Evolutionary conservation across 169 alveolate genomes (phyloP).

Genomic region (Cryptosporidium canis): DNA sequence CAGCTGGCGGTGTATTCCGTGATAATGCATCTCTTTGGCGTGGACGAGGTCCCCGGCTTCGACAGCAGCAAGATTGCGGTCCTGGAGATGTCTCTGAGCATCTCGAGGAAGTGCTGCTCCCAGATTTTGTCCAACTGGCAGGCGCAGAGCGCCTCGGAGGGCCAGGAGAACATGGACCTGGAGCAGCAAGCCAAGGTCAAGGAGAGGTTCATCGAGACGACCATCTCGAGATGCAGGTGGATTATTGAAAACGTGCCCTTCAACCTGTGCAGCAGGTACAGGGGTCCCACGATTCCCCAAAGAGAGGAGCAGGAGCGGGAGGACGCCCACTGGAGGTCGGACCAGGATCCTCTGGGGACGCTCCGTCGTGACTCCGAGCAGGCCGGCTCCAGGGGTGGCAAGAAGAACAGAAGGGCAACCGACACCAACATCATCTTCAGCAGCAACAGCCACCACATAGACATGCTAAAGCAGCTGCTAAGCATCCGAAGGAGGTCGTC

Average conservation of each 20-base stretch:
- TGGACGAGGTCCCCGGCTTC: not conserved
- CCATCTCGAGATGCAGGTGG: conserved; percentile 43
- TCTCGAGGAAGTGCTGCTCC: conserved; percentile 46
- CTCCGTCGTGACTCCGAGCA: not conserved
- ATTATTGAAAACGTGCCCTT: conserved; percentile 57
- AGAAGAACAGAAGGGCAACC: conserved; percentile 63
- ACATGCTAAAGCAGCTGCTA: conserved; percentile 39
- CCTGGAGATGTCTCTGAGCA: conserved; percentile 1
- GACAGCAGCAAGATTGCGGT: conserved; percentile 10
- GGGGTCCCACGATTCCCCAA: not conserved
- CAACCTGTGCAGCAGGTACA: not conserved
- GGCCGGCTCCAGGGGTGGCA: not conserved
- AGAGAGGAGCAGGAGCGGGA: not conserved
- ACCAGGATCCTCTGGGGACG: not conserved
- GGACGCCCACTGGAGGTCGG: not conserved
- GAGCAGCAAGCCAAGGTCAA: conserved; percentile 5
- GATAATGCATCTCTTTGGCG: conserved; percentile 58
- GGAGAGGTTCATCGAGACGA: not conserved
- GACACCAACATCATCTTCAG: conserved; percentile 53
- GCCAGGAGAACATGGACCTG: conserved; percentile 14
- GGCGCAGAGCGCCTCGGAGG: not conserved
- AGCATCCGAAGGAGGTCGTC: conserved; percentile 41
- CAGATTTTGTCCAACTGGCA: conserved; percentile 39
- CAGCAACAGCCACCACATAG: conserved; percentile 45
- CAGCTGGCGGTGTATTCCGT: conserved; percentile 42